Percentiles rank a stretch among this genome's conserved stretches.
These are phyloP conservation scores for Yamadazyma olivae DNA, from an alignment of 805 yeast species.

Conservation along the genomic window DNA sequence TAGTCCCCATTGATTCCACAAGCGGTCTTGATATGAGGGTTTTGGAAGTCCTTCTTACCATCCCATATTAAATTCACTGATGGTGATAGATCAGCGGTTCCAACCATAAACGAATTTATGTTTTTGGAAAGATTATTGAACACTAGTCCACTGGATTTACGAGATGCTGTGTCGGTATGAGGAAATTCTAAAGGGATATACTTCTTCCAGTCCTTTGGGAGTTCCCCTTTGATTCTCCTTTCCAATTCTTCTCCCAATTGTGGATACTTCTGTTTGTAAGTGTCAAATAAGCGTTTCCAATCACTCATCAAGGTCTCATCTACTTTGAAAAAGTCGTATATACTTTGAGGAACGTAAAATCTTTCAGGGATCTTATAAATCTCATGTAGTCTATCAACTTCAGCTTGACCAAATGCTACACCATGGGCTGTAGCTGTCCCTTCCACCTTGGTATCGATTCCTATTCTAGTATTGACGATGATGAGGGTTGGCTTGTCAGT, in stretches of 20 bases:
- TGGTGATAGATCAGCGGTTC: constrained; percentile 34
- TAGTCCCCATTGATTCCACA: constrained; percentile 29
- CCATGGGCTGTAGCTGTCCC: constrained; percentile 33
- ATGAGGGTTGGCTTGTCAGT: constrained; percentile 33
- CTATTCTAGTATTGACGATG: constrained; percentile 31
- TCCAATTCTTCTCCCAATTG: constrained; percentile 22
- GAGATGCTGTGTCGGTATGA: constrained; percentile 19
- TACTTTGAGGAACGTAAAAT: constrained; percentile 20
- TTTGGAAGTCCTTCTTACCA: constrained; percentile 26
- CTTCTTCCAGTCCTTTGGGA: constrained; percentile 22
- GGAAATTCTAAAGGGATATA: constrained; percentile 17
- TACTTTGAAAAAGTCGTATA: constrained; percentile 25
- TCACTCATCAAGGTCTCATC: constrained; percentile 12
- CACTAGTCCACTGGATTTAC: constrained; percentile 24
- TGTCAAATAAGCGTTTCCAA: constrained; percentile 21
- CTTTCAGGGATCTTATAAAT: constrained; percentile 17
- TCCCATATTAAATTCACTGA: constrained; percentile 29
- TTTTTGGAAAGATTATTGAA: constrained; percentile 24
- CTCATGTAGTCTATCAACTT: constrained; percentile 18
- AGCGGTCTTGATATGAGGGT: constrained; percentile 16
- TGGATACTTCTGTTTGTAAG: constrained; percentile 22
- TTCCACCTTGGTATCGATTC: constrained; percentile 26
- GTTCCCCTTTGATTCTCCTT: constrained; percentile 22
- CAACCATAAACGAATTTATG: constrained; percentile 25
- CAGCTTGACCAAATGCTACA: constrained; percentile 30